Conservation (phyloP, 495 filamentous ascomycete species). For the Penicillium atrosanguineum region DNA sequence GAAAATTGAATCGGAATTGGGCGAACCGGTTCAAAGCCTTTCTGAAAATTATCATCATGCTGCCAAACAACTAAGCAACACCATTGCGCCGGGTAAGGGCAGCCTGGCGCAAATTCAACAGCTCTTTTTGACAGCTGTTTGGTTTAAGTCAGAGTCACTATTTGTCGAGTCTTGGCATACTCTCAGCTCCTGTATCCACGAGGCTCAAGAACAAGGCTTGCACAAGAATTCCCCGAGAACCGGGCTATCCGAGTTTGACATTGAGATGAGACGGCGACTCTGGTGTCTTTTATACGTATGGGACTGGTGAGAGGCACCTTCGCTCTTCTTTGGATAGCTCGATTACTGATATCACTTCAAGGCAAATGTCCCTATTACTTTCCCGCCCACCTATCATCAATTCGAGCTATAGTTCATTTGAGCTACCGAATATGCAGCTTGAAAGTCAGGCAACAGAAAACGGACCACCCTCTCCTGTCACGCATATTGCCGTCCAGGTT, state of each 20-base stretch:
- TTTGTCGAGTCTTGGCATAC: slow-evolving; percentile 54
- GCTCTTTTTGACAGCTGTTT: slow-evolving; percentile 48
- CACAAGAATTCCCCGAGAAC: slow-evolving; percentile 38
- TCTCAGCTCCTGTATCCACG: slow-evolving; percentile 42
- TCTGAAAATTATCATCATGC: slow-evolving; percentile 41
- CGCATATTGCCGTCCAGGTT: slow-evolving; percentile 23
- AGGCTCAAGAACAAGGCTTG: slow-evolving; percentile 52
- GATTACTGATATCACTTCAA: slow-evolving; percentile 2
- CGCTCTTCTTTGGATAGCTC: neutral
- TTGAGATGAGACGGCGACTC: slow-evolving; percentile 35
- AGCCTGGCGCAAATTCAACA: slow-evolving; percentile 51
- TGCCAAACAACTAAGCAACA: slow-evolving; percentile 43
- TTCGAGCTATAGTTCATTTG: slow-evolving; percentile 14
- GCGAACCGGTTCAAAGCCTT: slow-evolving; percentile 32
- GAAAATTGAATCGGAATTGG: slow-evolving; percentile 48
- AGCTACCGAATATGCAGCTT: slow-evolving; percentile 25
- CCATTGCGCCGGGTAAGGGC: slow-evolving; percentile 45
- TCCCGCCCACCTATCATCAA: slow-evolving; percentile 31
- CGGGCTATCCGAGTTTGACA: slow-evolving; percentile 39
- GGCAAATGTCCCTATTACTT: slow-evolving; percentile 32
- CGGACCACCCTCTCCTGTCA: slow-evolving; percentile 22
- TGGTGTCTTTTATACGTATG: slow-evolving; percentile 41
- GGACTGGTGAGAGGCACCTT: slow-evolving; percentile 27
- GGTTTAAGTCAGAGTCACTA: slow-evolving; percentile 52
- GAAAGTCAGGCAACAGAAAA: slow-evolving; percentile 12